A percentile compares a stretch with the other conserved stretches of the same genome.
Conservation (phyloP, 257 asterid species). For the Rauvolfia tetraphylla region DNA sequence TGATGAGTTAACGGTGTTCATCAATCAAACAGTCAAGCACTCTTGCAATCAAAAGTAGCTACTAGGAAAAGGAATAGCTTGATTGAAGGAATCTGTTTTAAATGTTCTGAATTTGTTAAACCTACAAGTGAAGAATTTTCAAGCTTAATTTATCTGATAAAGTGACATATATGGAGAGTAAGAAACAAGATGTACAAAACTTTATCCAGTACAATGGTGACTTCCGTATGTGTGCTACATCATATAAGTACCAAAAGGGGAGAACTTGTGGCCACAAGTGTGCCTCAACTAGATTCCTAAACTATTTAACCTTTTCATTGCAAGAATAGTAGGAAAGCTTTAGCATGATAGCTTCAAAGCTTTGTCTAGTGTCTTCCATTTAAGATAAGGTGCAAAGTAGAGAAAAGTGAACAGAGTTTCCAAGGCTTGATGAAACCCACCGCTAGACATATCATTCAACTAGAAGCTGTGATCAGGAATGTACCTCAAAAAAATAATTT, state of each 20-base stretch:
- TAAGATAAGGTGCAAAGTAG: not conserved
- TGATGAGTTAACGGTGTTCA: conserved; percentile 17
- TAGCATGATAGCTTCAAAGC: not conserved
- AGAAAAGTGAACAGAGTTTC: not conserved
- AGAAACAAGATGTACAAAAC: not conserved
- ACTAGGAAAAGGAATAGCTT: not conserved
- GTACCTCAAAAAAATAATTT: not conserved
- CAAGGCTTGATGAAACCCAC: not conserved
- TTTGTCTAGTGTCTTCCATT: not conserved
- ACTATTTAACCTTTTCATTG: not conserved
- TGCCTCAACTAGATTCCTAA: not conserved
- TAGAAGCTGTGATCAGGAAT: not conserved
- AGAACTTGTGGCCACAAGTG: not conserved
- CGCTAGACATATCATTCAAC: not conserved
- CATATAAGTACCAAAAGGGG: not conserved
- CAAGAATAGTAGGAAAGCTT: not conserved
- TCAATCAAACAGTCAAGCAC: conserved; percentile 1
- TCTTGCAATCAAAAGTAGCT: not conserved
- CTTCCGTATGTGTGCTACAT: not conserved
- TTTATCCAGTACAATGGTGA: not conserved
- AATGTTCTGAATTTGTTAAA: not conserved
- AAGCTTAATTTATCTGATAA: not conserved
- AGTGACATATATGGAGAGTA: not conserved
- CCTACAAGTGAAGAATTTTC: not conserved
- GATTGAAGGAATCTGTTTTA: not conserved